phyloP scores from a whole-genome alignment of 805 yeast species.

The Cephaloascus albidus region DNA sequence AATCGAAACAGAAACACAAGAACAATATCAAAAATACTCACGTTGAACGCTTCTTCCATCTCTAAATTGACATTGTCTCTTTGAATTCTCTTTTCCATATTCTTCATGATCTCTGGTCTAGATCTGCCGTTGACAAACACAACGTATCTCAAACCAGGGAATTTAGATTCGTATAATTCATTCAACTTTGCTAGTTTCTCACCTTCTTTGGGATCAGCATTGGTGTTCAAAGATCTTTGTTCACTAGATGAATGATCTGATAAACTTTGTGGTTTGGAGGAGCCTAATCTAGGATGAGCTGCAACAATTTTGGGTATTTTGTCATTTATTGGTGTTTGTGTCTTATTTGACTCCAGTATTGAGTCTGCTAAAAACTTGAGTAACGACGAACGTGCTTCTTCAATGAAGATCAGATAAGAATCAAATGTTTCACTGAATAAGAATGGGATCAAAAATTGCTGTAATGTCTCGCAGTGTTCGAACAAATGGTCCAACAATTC shows the following conservation, averaged over 20 bases:
- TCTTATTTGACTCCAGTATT: conserved; percentile 12
- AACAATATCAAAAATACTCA: neutral
- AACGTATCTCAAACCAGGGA: conserved; percentile 71
- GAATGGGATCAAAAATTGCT: conserved; percentile 18
- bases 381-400: conserved; percentile 28
- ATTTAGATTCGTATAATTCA: conserved; percentile 47
- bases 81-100: conserved; percentile 51
- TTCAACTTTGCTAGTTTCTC: conserved; percentile 43
- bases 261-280: conserved; percentile 34
- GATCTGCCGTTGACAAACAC: conserved; percentile 83
- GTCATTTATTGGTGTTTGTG: conserved; percentile 9
- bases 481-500: conserved; percentile 47
- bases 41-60: conserved; percentile 52
- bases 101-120: conserved; percentile 51
- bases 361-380: conserved; percentile 17
- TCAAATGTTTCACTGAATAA: conserved; percentile 11
- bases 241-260: conserved; percentile 63
- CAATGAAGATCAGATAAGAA: conserved; percentile 31
- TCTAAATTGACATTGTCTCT: conserved; percentile 48
- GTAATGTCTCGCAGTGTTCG: conserved; percentile 50
- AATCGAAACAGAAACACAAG: too few relatives aligned
- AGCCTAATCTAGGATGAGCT: conserved; percentile 89
- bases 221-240: conserved; percentile 52
- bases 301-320: conserved; percentile 52
- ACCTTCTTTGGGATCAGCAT: conserved; percentile 37